A percentile compares a stretch with the other conserved stretches of the same genome.
phyloP scores from a whole-genome alignment of 2,329 filamentous ascomycete genomes.

The Boeremia exigua region DNA sequence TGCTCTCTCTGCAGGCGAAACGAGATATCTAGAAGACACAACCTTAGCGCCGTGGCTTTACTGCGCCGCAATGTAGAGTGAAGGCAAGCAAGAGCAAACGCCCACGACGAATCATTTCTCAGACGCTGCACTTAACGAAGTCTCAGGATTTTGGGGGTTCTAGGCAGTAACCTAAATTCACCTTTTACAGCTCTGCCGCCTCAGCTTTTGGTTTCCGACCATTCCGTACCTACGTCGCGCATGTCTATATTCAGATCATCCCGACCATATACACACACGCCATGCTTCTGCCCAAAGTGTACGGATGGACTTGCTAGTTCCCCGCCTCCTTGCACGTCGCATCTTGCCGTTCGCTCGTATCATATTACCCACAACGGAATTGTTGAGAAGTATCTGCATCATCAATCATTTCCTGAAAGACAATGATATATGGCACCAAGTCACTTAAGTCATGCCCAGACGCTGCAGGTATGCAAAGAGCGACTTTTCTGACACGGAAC shows the following conservation, averaged over 20 bases:
- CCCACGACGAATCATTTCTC: neutral
- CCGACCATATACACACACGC: neutral
- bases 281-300: too few relatives aligned
- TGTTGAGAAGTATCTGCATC: neutral
- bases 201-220: too few relatives aligned
- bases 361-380: neutral
- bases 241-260: too few relatives aligned
- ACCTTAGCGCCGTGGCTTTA: slow-evolving; percentile 6
- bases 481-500: slow-evolving; percentile 47
- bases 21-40: neutral
- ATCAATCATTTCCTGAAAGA: neutral
- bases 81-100: neutral
- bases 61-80: slow-evolving; percentile 1
- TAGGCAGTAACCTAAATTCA: neutral
- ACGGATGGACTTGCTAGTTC: too few relatives aligned
- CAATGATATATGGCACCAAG: neutral
- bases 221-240: too few relatives aligned
- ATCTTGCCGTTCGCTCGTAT: too few relatives aligned
- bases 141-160: neutral
- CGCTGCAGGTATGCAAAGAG: slow-evolving; percentile 52
- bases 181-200: neutral
- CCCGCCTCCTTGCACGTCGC: too few relatives aligned
- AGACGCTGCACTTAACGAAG: neutral
- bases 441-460: slow-evolving; percentile 45
- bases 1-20: neutral